Base-by-base conservation (phyloP, 1,284 basidiomycete genomes). In the Sporisorium iseilematis-ciliati region DNA sequence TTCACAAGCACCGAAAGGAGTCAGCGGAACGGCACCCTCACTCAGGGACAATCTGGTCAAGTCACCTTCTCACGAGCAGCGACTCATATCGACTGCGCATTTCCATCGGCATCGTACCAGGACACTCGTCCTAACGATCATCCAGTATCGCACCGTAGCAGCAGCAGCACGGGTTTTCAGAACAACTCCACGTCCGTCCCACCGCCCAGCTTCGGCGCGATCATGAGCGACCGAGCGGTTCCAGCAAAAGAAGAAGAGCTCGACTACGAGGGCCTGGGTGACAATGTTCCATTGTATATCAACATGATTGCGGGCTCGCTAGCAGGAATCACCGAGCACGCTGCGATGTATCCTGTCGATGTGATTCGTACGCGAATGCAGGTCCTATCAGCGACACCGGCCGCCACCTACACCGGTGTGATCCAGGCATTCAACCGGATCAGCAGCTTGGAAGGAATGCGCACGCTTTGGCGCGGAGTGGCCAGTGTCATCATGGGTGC, bases 351-450 rank as follows among this genome's bases (percentile, higher is more conserved):
- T 85, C 97, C 97, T 4, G 89, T 99, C 74, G 97, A 99, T 87
- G 95, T 93, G 82, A 97, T 99, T 86, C 98, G 99, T 89, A 99
- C 97, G 43, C 93, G 97, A 82, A 99, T 99, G 96, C 96, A 99
- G 88, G 93, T 99, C 46, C 92, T 98, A 40, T 83, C 86, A 11
- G 88, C 93, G 3, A 91, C 92, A 8, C 91, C 92, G 7, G 90
- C 92, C 8, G 92, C 92, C 8, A 89, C 93, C 25, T 94, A 96
- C 87, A 92, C 91, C n/a, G 91, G 92, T 25, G 91, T 96, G 76
- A 91, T 92, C 33, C 91, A 95, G 84, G 94, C 94, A 0, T 92
- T 96, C 81, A 89, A 91, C 62, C 91, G 93, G 60, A 95, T 98
- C 88, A 92, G 93, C 5, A 91, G 94, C 10, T 94, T 93, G 4